Evolutionary conservation across 2,329 filamentous ascomycete species (phyloP).

Genomic region (Colletotrichum incanum): DNA sequence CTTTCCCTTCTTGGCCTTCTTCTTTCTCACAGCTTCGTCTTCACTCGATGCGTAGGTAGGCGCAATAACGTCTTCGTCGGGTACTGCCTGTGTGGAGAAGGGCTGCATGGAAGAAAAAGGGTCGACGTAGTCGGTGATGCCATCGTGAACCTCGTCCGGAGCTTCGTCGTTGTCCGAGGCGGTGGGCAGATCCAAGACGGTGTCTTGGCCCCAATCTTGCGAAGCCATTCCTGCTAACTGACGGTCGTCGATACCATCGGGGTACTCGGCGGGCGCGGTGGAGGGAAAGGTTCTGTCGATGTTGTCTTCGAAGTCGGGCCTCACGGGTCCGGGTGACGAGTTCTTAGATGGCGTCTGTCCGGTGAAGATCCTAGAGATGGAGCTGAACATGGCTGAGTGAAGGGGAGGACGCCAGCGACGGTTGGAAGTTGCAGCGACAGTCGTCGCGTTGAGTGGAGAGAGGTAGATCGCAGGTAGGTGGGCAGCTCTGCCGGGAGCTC

Average conservation of each 20-base stretch:
- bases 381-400: slow-evolving; percentile 32
- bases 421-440: neutral
- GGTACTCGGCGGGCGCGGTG: slow-evolving; percentile 29
- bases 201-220: neutral
- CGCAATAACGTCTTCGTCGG: neutral
- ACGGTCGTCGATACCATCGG: slow-evolving; percentile 17
- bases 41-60: slow-evolving; percentile 9
- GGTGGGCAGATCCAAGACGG: neutral
- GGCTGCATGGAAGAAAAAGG: slow-evolving; percentile 33
- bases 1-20: slow-evolving; percentile 27
- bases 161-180: neutral
- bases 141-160: slow-evolving; percentile 13
- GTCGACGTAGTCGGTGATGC: slow-evolving; percentile 30
- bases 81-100: slow-evolving; percentile 30
- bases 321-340: slow-evolving; percentile 36
- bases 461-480: neutral
- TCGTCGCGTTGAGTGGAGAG: neutral
- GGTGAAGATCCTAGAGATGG: slow-evolving; percentile 30
- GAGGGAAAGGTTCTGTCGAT: slow-evolving; percentile 7
- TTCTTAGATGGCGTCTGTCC: slow-evolving; percentile 28
- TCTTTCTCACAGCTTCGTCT: slow-evolving; percentile 6
- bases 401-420: neutral
- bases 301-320: slow-evolving; percentile 13
- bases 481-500: slow-evolving; percentile 25
- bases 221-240: slow-evolving; percentile 15